Evolutionary conservation across 2,329 filamentous ascomycete genomes (phyloP).

Genomic region (Monosporascus ibericus): DNA sequence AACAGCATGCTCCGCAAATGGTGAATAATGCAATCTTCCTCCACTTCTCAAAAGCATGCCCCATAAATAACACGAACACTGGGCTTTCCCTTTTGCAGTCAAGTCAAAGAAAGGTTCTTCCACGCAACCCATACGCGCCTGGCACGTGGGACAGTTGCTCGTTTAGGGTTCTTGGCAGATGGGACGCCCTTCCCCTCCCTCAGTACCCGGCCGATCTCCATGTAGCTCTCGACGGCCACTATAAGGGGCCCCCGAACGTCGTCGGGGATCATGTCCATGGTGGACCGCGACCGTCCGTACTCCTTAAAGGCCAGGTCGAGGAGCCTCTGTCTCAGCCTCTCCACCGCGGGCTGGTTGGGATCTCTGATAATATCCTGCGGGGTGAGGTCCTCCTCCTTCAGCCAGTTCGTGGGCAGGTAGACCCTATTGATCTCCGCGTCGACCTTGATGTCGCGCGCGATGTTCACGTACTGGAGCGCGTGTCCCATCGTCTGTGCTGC

Average conservation of each 20-base stretch:
- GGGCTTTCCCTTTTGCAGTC: neutral
- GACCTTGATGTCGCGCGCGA: constrained; percentile 64
- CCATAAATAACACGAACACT: too few species aligned
- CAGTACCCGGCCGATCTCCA: constrained; percentile 66
- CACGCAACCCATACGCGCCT: constrained; percentile 27
- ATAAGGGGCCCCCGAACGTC: constrained; percentile 58
- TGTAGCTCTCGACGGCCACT: constrained; percentile 68
- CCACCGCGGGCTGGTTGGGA: constrained; percentile 40
- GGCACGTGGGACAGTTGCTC: constrained; percentile 22
- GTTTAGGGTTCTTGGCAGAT: constrained; percentile 15
- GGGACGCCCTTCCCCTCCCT: constrained; percentile 25
- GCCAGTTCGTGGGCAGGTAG: constrained; percentile 62
- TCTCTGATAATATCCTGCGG: constrained; percentile 47
- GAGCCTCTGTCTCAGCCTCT: constrained; percentile 45
- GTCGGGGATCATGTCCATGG: constrained; percentile 55
- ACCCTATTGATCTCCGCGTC: constrained; percentile 61
- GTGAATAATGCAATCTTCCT: too few species aligned
- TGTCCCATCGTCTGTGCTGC: constrained; percentile 63
- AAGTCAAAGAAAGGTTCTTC: constrained; percentile 19
- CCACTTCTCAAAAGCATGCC: too few species aligned
- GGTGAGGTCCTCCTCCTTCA: constrained; percentile 49
- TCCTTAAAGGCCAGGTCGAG: constrained; percentile 55
- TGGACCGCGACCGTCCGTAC: constrained; percentile 47
- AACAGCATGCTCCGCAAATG: too few species aligned
- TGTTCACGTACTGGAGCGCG: constrained; percentile 72